A percentile compares a stretch with the other conserved stretches of the same genome.
These are phyloP conservation scores for Torrubiella hemipterigena DNA, from an alignment of 2,329 filamentous ascomycete species.

Conservation along the genomic window DNA sequence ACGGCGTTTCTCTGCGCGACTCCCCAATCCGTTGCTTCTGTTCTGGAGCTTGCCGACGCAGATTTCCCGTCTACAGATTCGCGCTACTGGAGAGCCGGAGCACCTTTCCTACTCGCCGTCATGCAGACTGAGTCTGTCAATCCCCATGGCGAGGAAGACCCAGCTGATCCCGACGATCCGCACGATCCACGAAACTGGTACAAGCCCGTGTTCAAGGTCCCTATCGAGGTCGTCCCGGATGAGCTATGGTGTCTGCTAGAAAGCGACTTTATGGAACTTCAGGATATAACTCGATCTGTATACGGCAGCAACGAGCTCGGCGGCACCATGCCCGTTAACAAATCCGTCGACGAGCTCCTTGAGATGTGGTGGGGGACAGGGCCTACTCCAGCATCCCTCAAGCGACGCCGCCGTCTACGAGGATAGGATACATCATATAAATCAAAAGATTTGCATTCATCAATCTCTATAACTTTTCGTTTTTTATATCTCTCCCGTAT, in stretches of 20 bases:
- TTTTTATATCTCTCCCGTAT: background rate
- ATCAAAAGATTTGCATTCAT: background rate
- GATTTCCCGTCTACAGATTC: slow-evolving; percentile 5
- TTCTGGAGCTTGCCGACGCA: slow-evolving; percentile 3
- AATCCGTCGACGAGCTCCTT: background rate
- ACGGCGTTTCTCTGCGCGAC: slow-evolving; percentile 10
- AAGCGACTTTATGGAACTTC: background rate
- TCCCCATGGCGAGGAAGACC: slow-evolving; percentile 5
- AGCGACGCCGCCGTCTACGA: slow-evolving; percentile 11
- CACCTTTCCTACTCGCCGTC: slow-evolving; percentile 9
- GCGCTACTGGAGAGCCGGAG: slow-evolving; percentile 5
- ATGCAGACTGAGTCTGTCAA: slow-evolving; percentile 5
- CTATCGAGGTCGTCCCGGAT: slow-evolving; percentile 9
- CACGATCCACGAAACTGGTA: slow-evolving; percentile 7
- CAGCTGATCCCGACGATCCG: slow-evolving; percentile 6
- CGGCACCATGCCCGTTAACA: slow-evolving; percentile 3
- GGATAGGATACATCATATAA: too few relatives aligned
- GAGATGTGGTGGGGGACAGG: slow-evolving; percentile 6
- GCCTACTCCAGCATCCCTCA: slow-evolving; percentile 2
- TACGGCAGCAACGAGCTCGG: slow-evolving; percentile 6
- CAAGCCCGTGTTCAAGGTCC: slow-evolving; percentile 10
- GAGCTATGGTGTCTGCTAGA: slow-evolving; percentile 8
- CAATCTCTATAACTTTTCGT: background rate
- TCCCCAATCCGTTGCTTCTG: slow-evolving; percentile 7
- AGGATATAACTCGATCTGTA: slow-evolving; percentile 6